Percentiles rank a stretch among this genome's conserved stretches.
Conservation (phyloP, 768 basidiomycete genomes). For the Agrocybe praecox region DNA sequence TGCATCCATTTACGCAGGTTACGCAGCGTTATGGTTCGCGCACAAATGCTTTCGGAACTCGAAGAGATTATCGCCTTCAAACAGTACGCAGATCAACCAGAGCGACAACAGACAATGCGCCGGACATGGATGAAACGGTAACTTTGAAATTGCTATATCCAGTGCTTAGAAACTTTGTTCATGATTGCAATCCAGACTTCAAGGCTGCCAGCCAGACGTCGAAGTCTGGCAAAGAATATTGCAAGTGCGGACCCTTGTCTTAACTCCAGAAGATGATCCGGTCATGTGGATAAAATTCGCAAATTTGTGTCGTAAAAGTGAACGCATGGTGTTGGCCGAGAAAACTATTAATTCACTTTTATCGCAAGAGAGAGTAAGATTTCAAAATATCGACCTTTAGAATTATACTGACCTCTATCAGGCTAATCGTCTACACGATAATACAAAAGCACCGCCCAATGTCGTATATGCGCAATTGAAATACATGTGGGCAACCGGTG, state of each 20-base stretch:
- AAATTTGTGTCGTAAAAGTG: constrained; percentile 93
- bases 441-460: constrained; percentile 84
- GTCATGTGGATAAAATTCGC: constrained; percentile 99
- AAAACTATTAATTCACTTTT: constrained; percentile 95
- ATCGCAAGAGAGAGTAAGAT: constrained; percentile 65
- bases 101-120: constrained; percentile 86
- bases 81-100: constrained; percentile 90
- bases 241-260: constrained; percentile 92
- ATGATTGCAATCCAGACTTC: constrained; percentile 52
- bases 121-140: constrained; percentile 98
- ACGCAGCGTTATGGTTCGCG: constrained; percentile 88
- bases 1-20: constrained; percentile 1
- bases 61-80: constrained; percentile 98
- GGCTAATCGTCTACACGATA: constrained; percentile 50
- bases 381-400: neutral
- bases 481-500: constrained; percentile 91
- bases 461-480: constrained; percentile 97
- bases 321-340: constrained; percentile 92
- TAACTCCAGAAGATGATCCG: constrained; percentile 92
- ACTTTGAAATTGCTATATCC: constrained; percentile 15
- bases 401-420: constrained; percentile 14
- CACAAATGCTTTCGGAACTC: constrained; percentile 97
- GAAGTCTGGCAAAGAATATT: constrained; percentile 99
- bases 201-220: constrained; percentile 97
- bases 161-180: neutral